These are phyloP conservation scores for Monilinia fructigena DNA, from an alignment of 2,329 filamentous ascomycete species.

Conservation along the genomic window DNA sequence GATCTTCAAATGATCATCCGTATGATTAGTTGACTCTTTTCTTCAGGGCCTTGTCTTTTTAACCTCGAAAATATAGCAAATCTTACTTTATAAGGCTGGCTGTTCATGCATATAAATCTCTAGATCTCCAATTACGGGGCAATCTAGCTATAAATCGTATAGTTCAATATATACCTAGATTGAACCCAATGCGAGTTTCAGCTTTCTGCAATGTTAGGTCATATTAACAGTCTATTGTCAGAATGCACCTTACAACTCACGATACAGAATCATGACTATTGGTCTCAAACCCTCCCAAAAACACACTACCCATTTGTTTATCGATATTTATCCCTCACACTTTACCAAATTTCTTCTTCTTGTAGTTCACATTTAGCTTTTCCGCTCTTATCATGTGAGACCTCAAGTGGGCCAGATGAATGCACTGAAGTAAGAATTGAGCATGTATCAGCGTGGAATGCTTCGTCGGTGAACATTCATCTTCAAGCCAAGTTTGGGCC, in stretches of 20 bases:
- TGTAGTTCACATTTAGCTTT: neutral
- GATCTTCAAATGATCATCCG: neutral
- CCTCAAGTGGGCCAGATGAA: neutral
- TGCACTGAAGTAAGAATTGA: neutral
- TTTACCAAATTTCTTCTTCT: neutral
- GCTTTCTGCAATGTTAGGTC: too few species aligned
- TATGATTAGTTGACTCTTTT: neutral
- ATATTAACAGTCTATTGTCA: too few species aligned
- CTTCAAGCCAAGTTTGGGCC: slow-evolving; percentile 6
- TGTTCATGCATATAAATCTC: too few species aligned
- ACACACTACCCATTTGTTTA: neutral
- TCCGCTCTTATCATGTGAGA: neutral
- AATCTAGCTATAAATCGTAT: too few species aligned
- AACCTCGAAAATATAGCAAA: neutral
- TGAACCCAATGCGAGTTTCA: too few species aligned
- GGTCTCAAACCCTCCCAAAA: neutral
- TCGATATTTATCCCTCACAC: neutral
- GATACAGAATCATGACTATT: too few species aligned
- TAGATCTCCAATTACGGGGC: neutral
- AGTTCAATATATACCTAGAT: neutral
- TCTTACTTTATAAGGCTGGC: neutral
- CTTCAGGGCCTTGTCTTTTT: neutral
- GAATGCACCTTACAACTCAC: neutral
- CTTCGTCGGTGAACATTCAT: neutral
- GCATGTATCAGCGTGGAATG: neutral